These are phyloP conservation scores for Arthrobotrys sinensis DNA, from an alignment of 2,329 filamentous ascomycete species.

Conservation along the genomic window DNA sequence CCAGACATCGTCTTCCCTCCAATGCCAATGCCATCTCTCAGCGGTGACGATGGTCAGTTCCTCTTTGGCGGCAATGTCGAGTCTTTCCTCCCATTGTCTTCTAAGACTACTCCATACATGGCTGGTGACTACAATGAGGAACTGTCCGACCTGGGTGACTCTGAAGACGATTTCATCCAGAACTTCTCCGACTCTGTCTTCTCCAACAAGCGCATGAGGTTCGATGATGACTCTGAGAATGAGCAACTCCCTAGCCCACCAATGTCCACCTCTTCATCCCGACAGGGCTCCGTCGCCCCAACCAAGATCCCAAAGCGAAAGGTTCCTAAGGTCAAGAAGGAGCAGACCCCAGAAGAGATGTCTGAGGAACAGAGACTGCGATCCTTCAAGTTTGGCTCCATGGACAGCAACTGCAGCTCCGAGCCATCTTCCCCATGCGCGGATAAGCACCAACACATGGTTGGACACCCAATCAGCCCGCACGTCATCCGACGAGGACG, in stretches of 20 bases:
- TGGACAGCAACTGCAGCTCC: slow-evolving; percentile 40
- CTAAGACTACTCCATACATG: slow-evolving; percentile 56
- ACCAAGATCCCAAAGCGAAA: slow-evolving; percentile 48
- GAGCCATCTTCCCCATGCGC: slow-evolving; percentile 37
- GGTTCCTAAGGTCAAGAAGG: slow-evolving; percentile 41
- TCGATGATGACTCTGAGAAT: slow-evolving; percentile 58
- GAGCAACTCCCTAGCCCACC: slow-evolving; percentile 60
- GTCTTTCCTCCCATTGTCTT: slow-evolving; percentile 56
- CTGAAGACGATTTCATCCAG: slow-evolving; percentile 59
- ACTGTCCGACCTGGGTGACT: slow-evolving; percentile 57
- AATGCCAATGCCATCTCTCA: slow-evolving; percentile 62
- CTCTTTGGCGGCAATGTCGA: slow-evolving; percentile 61
- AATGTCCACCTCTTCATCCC: slow-evolving; percentile 57
- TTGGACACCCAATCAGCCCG: slow-evolving; percentile 60
- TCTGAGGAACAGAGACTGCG: slow-evolving; percentile 56
- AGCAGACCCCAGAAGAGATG: slow-evolving; percentile 46
- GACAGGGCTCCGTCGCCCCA: slow-evolving; percentile 57
- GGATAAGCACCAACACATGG: slow-evolving; percentile 37
- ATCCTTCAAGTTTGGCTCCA: slow-evolving; percentile 59
- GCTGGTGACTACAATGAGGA: slow-evolving; percentile 61
- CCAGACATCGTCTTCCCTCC: slow-evolving; percentile 63
- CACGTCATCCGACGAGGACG: slow-evolving; percentile 91
- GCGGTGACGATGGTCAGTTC: slow-evolving; percentile 63
- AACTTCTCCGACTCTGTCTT: slow-evolving; percentile 60
- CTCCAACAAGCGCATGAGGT: slow-evolving; percentile 58